These are phyloP conservation scores for Alternaria burnsii DNA, from an alignment of 2,329 filamentous ascomycete species.

Conservation along the genomic window DNA sequence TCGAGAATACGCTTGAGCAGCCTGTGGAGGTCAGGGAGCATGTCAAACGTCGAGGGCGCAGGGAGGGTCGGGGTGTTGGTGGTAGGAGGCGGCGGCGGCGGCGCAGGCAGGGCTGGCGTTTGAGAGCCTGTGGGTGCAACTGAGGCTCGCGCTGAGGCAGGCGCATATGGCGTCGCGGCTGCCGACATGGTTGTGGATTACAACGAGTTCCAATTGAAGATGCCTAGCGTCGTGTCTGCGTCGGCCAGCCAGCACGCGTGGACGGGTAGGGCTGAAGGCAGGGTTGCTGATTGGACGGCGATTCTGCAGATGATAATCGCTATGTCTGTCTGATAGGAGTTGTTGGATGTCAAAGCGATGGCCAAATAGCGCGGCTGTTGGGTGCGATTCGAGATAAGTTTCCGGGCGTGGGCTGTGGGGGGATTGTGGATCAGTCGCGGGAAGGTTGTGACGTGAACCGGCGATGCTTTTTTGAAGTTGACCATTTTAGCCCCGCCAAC, in stretches of 20 bases:
- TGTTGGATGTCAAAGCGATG: slow-evolving; percentile 12
- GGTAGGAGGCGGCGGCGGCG: slow-evolving; percentile 29
- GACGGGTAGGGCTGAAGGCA: slow-evolving; percentile 23
- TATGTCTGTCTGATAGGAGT: slow-evolving; percentile 5
- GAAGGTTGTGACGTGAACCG: slow-evolving; percentile 33
- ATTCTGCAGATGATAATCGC: slow-evolving; percentile 13
- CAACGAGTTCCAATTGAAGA: slow-evolving; percentile 10
- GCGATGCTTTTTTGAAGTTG: slow-evolving; percentile 24
- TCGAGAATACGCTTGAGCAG: slow-evolving; percentile 78
- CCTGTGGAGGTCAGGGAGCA: slow-evolving; percentile 80
- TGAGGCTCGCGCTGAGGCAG: slow-evolving; percentile 43
- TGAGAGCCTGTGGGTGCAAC: slow-evolving; percentile 43
- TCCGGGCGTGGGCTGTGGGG: slow-evolving; percentile 35
- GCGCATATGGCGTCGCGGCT: slow-evolving; percentile 44
- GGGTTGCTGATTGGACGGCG: slow-evolving; percentile 27
- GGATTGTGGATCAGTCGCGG: slow-evolving; percentile 20
- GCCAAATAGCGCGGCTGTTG: slow-evolving; percentile 15
- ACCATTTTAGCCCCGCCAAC: slow-evolving; percentile 28
- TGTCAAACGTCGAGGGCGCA: slow-evolving; percentile 83
- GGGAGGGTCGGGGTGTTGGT: slow-evolving; percentile 67
- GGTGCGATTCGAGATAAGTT: slow-evolving; percentile 26
- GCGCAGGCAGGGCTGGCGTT: slow-evolving; percentile 33
- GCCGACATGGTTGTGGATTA: slow-evolving; percentile 40
- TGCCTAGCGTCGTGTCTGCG: slow-evolving; percentile 32
- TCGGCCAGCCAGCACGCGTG: slow-evolving; percentile 11